phyloP scores from a whole-genome alignment of 1,284 basidiomycete species.

The Volvariella volvacea region DNA sequence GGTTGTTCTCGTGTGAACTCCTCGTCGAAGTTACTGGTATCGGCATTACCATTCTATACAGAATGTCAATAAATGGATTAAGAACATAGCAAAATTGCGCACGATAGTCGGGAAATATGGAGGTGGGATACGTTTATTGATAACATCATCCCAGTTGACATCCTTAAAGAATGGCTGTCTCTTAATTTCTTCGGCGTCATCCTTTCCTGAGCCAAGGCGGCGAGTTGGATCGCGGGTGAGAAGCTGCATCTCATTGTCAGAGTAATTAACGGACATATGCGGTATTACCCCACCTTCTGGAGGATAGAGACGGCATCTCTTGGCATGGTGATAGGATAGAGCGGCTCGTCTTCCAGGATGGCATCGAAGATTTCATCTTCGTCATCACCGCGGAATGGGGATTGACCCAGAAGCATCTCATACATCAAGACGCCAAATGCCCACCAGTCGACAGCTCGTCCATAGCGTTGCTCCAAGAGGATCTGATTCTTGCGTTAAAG shows the following conservation, averaged over 20 bases:
- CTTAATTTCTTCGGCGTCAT: slow-evolving; percentile 97
- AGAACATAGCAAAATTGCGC: slow-evolving; percentile 24
- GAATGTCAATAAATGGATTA: slow-evolving; percentile 7
- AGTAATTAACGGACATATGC: slow-evolving; percentile 2
- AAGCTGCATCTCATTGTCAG: slow-evolving; percentile 58
- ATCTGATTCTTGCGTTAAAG: slow-evolving; percentile 51
- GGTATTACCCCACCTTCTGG: slow-evolving; percentile 66
- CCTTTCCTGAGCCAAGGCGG: slow-evolving; percentile 90
- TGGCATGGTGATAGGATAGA: slow-evolving; percentile 99
- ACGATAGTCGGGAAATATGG: slow-evolving; percentile 97
- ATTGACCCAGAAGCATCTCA: slow-evolving; percentile 98
- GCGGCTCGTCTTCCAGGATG: slow-evolving; percentile 95
- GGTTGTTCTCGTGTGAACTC: slow-evolving; percentile 98
- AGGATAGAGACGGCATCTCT: slow-evolving; percentile 94
- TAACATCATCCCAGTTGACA: slow-evolving; percentile 92
- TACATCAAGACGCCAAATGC: slow-evolving; percentile 98
- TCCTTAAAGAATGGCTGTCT: slow-evolving; percentile 98
- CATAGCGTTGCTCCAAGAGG: slow-evolving; percentile 95
- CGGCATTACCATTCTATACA: slow-evolving; percentile 67
- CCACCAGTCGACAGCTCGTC: slow-evolving; percentile 99
- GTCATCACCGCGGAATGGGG: slow-evolving; percentile 98
- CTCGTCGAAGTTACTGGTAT: slow-evolving; percentile 90
- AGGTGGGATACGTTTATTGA: slow-evolving; percentile 94
- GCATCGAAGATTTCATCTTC: slow-evolving; percentile 99
- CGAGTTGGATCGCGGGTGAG: slow-evolving; percentile 90